Base-by-base conservation (phyloP, 2,329 filamentous ascomycete species). In the Mariannaea elegans region DNA sequence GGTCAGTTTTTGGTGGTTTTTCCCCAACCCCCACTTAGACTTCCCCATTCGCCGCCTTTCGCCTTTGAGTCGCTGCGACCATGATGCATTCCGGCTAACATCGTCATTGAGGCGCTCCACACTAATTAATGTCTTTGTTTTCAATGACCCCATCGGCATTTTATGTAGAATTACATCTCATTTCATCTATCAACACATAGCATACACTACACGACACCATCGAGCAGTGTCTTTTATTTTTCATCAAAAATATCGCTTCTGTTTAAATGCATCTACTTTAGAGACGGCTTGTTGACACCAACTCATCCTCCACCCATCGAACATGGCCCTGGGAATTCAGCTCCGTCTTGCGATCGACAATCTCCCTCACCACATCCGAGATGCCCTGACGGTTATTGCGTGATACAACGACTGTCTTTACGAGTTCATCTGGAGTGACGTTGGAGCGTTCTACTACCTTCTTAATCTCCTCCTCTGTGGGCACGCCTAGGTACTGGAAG, bases 371-470 rank as follows among this genome's bases (percentile, higher is more conserved):
- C 58, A 94, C 86, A 72, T 87, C 82, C 66, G 79, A 80, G 39
- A 93, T 86, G 42, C 91, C 91, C 69, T 91, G 87, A 75, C 92
- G 90, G 55, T 85, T 82, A 19, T 83, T 81, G 71, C 82, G 85
- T 66, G 76, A 81, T 45, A 81, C 78, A 34, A 92, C 75, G 39
- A 96, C 85, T 66, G 87, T 81, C 18, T 84, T 79, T 31, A 90
- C 76, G 59, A 94, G 84, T 74, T 91, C 81, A 61, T 83, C 77
- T 7, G 80, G 77, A n/a, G 78, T 81, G 70, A 74, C 75, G 21
- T 59, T 67, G 56, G 75, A 79, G 23, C 73, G 66, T 19, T 65
- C 67, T 16, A 89, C 78, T 38, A 83, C 52, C 9, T 69, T 56
- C 71, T 79, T 72, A 13, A 91, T 79, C 50, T 91, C 84, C 36